Evolutionary conservation across 345 rosid species (phyloP).

Genomic region (Ceriops tagal): DNA sequence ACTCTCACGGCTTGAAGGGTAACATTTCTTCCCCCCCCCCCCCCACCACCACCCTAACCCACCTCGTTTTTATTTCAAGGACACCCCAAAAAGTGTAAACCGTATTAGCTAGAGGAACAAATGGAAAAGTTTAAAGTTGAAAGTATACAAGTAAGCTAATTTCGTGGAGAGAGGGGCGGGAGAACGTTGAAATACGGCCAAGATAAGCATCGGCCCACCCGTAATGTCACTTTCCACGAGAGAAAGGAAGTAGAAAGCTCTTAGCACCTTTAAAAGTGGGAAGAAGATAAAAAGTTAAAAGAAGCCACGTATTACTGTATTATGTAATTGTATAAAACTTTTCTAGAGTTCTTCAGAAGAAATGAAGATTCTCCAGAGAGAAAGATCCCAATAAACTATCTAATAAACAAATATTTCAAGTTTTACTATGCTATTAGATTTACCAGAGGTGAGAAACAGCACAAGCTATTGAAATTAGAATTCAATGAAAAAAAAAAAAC

Average conservation of each 20-base stretch:
- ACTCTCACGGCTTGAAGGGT: neutral
- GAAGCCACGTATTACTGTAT: neutral
- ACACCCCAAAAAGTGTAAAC: neutral
- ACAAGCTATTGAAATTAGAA: neutral
- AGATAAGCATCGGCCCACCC: slow-evolving; percentile 28
- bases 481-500: neutral
- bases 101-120: neutral
- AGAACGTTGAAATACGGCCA: neutral
- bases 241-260: slow-evolving; percentile 8
- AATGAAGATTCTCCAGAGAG: neutral
- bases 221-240: slow-evolving; percentile 13
- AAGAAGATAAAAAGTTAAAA: neutral
- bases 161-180: no score
- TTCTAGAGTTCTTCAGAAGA: neutral
- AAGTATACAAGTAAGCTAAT: neutral
- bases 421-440: slow-evolving; percentile 1
- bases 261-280: slow-evolving; percentile 20
- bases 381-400: slow-evolving; percentile 1
- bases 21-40: neutral
- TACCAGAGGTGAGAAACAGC: neutral
- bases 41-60: no score
- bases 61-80: neutral
- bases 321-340: neutral
- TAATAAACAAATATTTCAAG: neutral
- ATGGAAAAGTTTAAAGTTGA: neutral